phyloP scores from a whole-genome alignment of 331 rosid genomes.

The Spiraea crenata region DNA sequence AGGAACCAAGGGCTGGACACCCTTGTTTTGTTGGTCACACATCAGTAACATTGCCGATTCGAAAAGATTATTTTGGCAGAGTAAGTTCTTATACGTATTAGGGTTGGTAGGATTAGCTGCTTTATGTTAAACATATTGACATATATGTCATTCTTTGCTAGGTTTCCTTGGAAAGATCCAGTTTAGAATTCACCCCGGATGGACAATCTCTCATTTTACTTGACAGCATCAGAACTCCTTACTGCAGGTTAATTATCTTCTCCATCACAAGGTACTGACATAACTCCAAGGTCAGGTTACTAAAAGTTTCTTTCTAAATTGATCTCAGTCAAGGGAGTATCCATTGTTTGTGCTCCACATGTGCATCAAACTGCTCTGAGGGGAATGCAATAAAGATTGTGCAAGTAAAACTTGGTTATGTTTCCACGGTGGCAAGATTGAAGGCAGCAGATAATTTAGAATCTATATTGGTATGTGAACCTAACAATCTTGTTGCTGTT shows the following conservation, averaged over 20 bases:
- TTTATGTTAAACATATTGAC: conserved; percentile 5
- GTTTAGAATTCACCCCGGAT: conserved; percentile 71
- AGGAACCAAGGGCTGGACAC: conserved; percentile 51
- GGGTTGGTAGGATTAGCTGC: conserved; percentile 5
- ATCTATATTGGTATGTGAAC: conserved; percentile 68
- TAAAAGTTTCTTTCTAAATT: conserved; percentile 22
- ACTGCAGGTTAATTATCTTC: conserved; percentile 66
- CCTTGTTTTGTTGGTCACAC: conserved; percentile 74
- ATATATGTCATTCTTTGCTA: conserved; percentile 28
- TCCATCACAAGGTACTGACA: conserved; percentile 15
- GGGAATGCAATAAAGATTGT: conserved; percentile 74
- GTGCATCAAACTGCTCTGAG: conserved; percentile 51
- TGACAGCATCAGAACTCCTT: conserved; percentile 67
- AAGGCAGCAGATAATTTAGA: conserved; percentile 45
- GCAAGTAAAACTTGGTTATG: conserved; percentile 67
- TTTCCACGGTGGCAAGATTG: conserved; percentile 56
- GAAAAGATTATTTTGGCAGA: conserved; percentile 41
- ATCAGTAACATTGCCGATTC: conserved; percentile 48
- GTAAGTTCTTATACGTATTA: conserved; percentile 48
- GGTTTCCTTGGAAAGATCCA: conserved; percentile 60
- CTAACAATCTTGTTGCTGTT: conserved; percentile 66
- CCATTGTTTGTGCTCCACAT: conserved; percentile 68
- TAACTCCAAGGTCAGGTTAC: conserved; percentile 11
- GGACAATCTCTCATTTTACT: conserved; percentile 63
- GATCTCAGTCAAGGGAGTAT: conserved; percentile 54